Percentiles rank a stretch among this genome's conserved stretches.
Evolutionary conservation across 108 stramenopile genomes (phyloP).

Genomic region (Fragilariopsis cylindrus): DNA sequence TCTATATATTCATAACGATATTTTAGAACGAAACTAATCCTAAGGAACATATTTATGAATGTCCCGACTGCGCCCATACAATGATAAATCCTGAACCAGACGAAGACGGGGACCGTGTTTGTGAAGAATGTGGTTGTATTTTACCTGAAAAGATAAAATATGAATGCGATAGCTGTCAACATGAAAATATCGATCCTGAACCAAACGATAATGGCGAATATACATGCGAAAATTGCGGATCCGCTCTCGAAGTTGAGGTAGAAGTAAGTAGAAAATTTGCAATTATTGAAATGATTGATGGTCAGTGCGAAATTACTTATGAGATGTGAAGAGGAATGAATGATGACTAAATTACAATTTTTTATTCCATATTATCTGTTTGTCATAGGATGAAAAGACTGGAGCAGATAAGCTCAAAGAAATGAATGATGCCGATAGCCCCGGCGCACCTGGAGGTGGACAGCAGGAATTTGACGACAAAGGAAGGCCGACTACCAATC

Average conservation of each 20-base stretch:
- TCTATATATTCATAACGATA: not conserved
- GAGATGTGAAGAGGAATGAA: too few relatives aligned
- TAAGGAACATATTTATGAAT: slow-evolving; percentile 2
- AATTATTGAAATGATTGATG: too few relatives aligned
- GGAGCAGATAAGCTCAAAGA: slow-evolving; percentile 33
- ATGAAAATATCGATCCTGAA: slow-evolving; percentile 28
- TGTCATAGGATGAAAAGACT: slow-evolving; percentile 24
- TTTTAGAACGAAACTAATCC: not conserved
- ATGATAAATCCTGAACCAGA: slow-evolving; percentile 39
- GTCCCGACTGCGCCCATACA: slow-evolving; percentile 32
- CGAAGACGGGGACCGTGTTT: slow-evolving; percentile 41
- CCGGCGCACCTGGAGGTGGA: slow-evolving; percentile 11
- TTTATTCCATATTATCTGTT: not conserved
- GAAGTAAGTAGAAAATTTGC: slow-evolving; percentile 1
- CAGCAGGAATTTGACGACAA: slow-evolving; percentile 37
- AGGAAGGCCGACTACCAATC: slow-evolving; percentile 32
- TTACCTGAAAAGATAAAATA: slow-evolving; percentile 31
- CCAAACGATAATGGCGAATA: slow-evolving; percentile 23
- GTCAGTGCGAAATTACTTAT: too few relatives aligned
- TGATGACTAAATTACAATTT: too few relatives aligned
- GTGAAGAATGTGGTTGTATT: slow-evolving; percentile 36
- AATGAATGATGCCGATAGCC: slow-evolving; percentile 21
- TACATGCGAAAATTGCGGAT: slow-evolving; percentile 33
- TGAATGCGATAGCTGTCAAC: slow-evolving; percentile 27
- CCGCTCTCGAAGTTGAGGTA: slow-evolving; percentile 23